These are phyloP conservation scores for Aspergillus flavus DNA, from an alignment of 2,329 filamentous ascomycete species.

Conservation along the genomic window DNA sequence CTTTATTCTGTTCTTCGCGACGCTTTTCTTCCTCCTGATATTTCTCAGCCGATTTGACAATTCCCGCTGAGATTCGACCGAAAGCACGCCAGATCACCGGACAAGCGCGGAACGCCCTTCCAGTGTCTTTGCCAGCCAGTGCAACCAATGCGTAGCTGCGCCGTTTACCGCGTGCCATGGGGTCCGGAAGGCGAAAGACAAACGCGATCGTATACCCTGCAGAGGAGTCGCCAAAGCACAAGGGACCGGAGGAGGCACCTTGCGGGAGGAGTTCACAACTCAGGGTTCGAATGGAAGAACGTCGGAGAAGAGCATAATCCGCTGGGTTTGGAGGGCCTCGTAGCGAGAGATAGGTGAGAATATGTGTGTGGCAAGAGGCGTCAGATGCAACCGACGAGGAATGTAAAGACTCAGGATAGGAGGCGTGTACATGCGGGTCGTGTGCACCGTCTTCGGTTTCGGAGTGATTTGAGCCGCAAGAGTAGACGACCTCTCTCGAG, in stretches of 20 bases:
- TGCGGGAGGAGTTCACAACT: conserved; percentile 60
- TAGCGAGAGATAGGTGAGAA: conserved; percentile 60
- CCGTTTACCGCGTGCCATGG: conserved; percentile 58
- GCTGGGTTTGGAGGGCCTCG: conserved; percentile 57
- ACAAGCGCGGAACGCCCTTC: conserved; percentile 49
- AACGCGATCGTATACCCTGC: conserved; percentile 63
- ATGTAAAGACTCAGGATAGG: conserved; percentile 42
- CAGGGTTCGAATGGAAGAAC: conserved; percentile 60
- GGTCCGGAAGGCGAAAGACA: conserved; percentile 61
- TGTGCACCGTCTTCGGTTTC: conserved; percentile 39
- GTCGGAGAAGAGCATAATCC: conserved; percentile 58
- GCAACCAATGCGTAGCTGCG: conserved; percentile 61
- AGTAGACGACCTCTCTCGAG: conserved; percentile 56
- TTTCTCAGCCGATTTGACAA: conserved; percentile 50
- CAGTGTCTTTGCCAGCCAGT: conserved; percentile 56
- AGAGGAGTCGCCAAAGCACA: conserved; percentile 59
- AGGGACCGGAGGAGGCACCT: conserved; percentile 59
- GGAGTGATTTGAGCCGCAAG: conserved; percentile 47
- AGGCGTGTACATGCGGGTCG: conserved; percentile 40
- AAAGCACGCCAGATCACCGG: conserved; percentile 57
- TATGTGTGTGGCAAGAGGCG: conserved; percentile 56
- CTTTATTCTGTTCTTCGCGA: conserved; percentile 41
- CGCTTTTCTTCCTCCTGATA: conserved; percentile 49
- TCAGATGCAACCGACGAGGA: conserved; percentile 48
- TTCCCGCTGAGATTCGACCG: conserved; percentile 55